phyloP scores from a whole-genome alignment of 1,284 basidiomycete genomes.

The Leucoagaricus sp. region DNA sequence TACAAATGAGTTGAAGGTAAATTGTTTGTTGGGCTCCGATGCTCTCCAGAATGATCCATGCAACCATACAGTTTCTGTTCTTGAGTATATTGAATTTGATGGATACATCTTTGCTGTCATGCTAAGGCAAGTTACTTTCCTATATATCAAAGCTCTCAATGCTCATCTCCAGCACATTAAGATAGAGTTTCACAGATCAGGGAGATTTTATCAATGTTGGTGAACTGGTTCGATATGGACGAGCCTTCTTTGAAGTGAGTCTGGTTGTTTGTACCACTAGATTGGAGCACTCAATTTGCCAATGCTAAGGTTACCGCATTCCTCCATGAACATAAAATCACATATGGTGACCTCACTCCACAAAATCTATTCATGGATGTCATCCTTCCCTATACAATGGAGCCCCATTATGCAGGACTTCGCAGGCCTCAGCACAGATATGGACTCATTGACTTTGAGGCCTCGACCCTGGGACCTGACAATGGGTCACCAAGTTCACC shows the following conservation, averaged over 20 bases:
- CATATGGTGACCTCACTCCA: neutral
- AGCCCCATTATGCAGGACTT: neutral
- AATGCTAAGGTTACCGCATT: neutral
- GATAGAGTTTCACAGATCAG: neutral
- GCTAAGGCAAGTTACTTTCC: neutral
- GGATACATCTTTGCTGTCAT: neutral
- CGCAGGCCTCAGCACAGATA: neutral
- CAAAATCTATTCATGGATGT: slow-evolving; percentile 5
- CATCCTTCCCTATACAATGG: neutral
- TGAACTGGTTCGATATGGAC: neutral
- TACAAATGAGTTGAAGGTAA: neutral
- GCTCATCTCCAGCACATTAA: neutral
- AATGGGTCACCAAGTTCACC: no score
- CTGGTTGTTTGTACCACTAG: neutral
- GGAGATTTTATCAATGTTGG: neutral
- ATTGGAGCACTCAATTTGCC: neutral
- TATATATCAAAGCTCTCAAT: no score
- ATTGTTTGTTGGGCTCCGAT: neutral
- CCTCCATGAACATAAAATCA: neutral
- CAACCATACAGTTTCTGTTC: neutral
- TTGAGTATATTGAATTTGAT: slow-evolving; percentile 6
- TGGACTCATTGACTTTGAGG: neutral
- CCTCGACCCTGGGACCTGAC: no score
- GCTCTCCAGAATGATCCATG: neutral
- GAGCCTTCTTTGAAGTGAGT: neutral